A percentile compares a stretch with the other conserved stretches of the same genome.
These are phyloP conservation scores for Pseudocercospora ulei DNA, from an alignment of 2,329 filamentous ascomycete genomes.

Conservation along the genomic window DNA sequence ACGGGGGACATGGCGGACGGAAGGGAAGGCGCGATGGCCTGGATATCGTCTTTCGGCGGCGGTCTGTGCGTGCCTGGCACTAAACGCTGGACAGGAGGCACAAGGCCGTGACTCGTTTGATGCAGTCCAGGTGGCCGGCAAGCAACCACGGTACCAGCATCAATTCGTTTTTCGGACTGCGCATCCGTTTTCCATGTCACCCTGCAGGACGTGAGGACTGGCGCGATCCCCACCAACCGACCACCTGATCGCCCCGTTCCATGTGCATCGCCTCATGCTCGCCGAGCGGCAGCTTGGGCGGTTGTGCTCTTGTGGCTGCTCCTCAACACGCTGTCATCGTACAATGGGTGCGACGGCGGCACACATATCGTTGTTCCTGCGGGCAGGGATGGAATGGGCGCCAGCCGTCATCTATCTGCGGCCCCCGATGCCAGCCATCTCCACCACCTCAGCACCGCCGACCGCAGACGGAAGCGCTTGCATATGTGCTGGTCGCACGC, in stretches of 20 bases:
- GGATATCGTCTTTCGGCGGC: too few species aligned
- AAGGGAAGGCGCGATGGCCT: too few species aligned
- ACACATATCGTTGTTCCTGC: slow-evolving; percentile 6
- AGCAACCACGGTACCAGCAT: too few species aligned
- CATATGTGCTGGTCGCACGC: slow-evolving; percentile 9
- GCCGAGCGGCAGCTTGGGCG: slow-evolving; percentile 12
- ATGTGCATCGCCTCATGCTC: slow-evolving; percentile 10
- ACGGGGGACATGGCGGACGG: too few species aligned
- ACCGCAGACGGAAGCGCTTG: slow-evolving; percentile 8
- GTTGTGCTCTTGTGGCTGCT: slow-evolving; percentile 10
- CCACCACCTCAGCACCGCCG: slow-evolving; percentile 8
- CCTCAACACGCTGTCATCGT: slow-evolving; percentile 13
- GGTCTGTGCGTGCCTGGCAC: too few species aligned
- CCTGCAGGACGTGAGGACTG: too few species aligned
- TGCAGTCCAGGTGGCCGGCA: too few species aligned
- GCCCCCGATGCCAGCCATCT: slow-evolving; percentile 12
- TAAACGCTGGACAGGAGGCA: too few species aligned
- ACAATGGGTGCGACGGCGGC: slow-evolving; percentile 14
- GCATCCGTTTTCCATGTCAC: too few species aligned
- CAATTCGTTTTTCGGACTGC: too few species aligned
- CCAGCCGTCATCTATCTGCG: slow-evolving; percentile 10
- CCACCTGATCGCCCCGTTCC: slow-evolving; percentile 17
- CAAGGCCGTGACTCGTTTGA: too few species aligned
- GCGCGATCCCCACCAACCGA: slow-evolving; percentile 7
- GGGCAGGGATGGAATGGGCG: slow-evolving; percentile 6